Conservation (phyloP, 2,329 filamentous ascomycete species). For the Alternaria sp. region DNA sequence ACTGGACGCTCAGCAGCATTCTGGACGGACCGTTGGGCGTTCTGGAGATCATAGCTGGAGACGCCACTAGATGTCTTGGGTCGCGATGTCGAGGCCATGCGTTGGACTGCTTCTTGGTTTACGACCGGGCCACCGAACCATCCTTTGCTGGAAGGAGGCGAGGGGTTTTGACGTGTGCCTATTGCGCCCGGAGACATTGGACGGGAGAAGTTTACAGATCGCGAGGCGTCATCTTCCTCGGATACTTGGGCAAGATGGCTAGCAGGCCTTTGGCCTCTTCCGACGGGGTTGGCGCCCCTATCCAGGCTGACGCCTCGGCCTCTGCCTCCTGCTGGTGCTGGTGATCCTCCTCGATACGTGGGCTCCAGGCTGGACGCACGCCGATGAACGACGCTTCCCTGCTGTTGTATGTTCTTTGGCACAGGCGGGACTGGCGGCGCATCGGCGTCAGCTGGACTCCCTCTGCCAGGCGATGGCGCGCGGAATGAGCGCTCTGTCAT, state of each 20-base stretch:
- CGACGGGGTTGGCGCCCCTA: constrained; percentile 35
- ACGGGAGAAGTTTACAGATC: constrained; percentile 64
- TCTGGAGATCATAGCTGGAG: constrained; percentile 29
- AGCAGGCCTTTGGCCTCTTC: constrained; percentile 40
- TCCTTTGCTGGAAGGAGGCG: constrained; percentile 37
- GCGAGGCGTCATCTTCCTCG: constrained; percentile 55
- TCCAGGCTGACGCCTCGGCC: constrained; percentile 55
- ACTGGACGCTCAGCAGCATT: constrained; percentile 52
- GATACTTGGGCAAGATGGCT: constrained; percentile 53
- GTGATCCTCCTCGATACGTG: constrained; percentile 56
- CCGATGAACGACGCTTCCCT: constrained; percentile 39
- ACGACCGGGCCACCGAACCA: constrained; percentile 53
- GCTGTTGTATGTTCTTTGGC: constrained; percentile 60
- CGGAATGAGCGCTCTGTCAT: constrained; percentile 92
- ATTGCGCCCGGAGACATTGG: constrained; percentile 56
- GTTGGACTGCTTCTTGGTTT: constrained; percentile 40
- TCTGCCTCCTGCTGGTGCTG: constrained; percentile 49
- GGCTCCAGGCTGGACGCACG: constrained; percentile 62
- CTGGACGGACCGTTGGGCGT: constrained; percentile 45
- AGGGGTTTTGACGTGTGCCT: constrained; percentile 18
- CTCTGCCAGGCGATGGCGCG: constrained; percentile 66
- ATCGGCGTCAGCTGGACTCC: constrained; percentile 49
- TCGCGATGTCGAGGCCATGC: constrained; percentile 36
- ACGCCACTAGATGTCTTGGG: constrained; percentile 40
- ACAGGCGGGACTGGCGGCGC: constrained; percentile 80